Conservation (phyloP, 371 early-diverging fungal species). For the Circinella minor region DNA sequence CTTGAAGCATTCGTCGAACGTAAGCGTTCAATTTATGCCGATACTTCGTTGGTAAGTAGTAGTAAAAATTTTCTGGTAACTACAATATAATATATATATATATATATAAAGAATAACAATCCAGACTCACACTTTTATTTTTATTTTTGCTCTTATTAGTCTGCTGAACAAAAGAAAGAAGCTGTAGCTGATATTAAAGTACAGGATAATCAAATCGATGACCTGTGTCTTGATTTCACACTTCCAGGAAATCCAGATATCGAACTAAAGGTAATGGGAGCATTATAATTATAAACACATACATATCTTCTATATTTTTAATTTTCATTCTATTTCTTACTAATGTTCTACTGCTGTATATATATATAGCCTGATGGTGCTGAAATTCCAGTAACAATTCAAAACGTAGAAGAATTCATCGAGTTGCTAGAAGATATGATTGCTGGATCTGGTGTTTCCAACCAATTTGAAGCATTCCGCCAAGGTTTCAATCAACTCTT, state of each 20-base stretch:
- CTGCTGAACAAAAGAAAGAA: slow-evolving; percentile 34
- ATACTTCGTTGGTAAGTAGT: slow-evolving; percentile 33
- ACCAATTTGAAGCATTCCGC: slow-evolving; percentile 78
- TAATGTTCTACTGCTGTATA: not conserved
- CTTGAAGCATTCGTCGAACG: slow-evolving; percentile 63
- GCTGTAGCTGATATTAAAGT: slow-evolving; percentile 52
- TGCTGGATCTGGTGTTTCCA: slow-evolving; percentile 73
- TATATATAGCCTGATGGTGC: slow-evolving; percentile 53
- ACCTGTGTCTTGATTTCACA: slow-evolving; percentile 84
- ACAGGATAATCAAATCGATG: slow-evolving; percentile 58
- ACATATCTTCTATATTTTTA: too few relatives aligned
- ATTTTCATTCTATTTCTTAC: not conserved
- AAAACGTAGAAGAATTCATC: slow-evolving; percentile 81
- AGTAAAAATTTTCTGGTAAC: not conserved
- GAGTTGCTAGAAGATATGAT: slow-evolving; percentile 69
- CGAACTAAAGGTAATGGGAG: slow-evolving; percentile 57
- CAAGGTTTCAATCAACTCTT: slow-evolving; percentile 84
- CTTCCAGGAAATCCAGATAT: slow-evolving; percentile 76
- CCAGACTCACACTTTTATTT: not conserved
- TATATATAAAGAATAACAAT: not conserved
- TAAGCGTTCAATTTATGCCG: slow-evolving; percentile 59
- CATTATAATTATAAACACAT: not conserved
- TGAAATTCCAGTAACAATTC: slow-evolving; percentile 69
- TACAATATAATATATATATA: too few relatives aligned
- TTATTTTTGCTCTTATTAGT: slow-evolving; percentile 12